Base-by-base conservation (phyloP, 495 filamentous ascomycete species). In the Aspergillus kassunensis region DNA sequence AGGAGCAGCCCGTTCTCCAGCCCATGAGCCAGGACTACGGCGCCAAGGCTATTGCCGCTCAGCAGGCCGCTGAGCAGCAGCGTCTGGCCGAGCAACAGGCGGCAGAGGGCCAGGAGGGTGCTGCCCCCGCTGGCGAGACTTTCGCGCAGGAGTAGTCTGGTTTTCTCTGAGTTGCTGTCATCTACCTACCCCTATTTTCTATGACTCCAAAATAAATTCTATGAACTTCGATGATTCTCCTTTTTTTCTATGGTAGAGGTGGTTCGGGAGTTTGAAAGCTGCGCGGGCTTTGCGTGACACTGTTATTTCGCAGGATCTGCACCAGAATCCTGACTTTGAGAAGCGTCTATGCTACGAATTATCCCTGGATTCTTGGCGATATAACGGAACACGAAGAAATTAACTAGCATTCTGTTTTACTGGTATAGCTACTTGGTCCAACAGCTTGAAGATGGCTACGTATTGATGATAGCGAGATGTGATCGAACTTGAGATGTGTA, bases 21-120 rank as follows among this genome's bases (percentile, higher is more conserved):
- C 93, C 93, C 64, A 87, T 89, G 76, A 88, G 83, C 76, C 90
- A 96, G 78, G 93, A 98, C 78, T 97, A 98, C 77, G 95, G 95
- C 71, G 90, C 92, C 55, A 97, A 97, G 85, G 91, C 90, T 53
- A 73, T 91, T 34, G 87, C 89, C 63, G 88, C 88, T 50, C 87
- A 93, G 78, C 87, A 89, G 66, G 78, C 81, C 47, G 87, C 89
- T 47, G 89, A 95, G 77, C 78, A 83, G 76, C 79, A 82, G 71
- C 75, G 82, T 64, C 67, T 76, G 51, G 72, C 79, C 42, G 82
- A 86, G 64, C 80, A 86, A 73, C 74, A 79, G 68, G 76, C 80
- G 47, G 69, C 70, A 11, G 70, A 71, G 57, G 66, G 62, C 29
- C 63, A 68, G 61, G 72, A 77, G 58, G 71, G 72, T 71, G 64